Conservation (phyloP, 495 filamentous ascomycete species). For the Cairneyella variabilis region DNA sequence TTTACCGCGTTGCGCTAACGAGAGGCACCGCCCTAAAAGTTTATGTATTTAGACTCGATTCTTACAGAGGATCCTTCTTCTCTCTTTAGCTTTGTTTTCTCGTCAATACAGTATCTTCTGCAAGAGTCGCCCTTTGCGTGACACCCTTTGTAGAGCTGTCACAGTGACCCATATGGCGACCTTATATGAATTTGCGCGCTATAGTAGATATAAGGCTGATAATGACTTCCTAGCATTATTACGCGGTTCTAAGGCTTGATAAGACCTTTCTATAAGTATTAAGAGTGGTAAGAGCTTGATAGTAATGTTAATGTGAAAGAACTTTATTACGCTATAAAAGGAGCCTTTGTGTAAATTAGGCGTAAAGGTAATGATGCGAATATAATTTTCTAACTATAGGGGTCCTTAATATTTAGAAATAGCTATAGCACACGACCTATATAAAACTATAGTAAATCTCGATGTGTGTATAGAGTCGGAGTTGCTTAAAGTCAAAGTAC, state of each 20-base stretch:
- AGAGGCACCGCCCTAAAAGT: no score
- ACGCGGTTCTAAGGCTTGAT: no score
- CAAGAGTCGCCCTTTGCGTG: no score
- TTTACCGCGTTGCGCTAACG: no score
- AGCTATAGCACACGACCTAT: conserved; percentile 5
- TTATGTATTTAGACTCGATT: no score
- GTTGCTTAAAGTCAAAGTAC: conserved; percentile 28
- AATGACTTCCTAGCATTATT: not conserved
- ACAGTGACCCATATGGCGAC: conserved; percentile 15
- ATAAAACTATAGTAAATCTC: conserved; percentile 20
- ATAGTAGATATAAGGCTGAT: conserved; percentile 22
- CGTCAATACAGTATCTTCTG: no score
- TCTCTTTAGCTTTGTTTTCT: no score
- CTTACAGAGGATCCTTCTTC: no score
- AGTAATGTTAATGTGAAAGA: not conserved
- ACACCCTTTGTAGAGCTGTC: no score
- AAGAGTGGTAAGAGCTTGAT: conserved; percentile 6
- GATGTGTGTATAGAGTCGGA: conserved; percentile 15
- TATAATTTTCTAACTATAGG: not conserved
- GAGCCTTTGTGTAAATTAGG: not conserved
- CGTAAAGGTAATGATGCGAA: not conserved
- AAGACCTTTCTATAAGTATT: conserved; percentile 20
- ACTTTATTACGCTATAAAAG: not conserved
- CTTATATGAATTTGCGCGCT: conserved; percentile 20
- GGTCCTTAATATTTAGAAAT: not conserved